Evolutionary conservation across 2,329 filamentous ascomycete genomes (phyloP).

Genomic region (Aspergillus sergii): DNA sequence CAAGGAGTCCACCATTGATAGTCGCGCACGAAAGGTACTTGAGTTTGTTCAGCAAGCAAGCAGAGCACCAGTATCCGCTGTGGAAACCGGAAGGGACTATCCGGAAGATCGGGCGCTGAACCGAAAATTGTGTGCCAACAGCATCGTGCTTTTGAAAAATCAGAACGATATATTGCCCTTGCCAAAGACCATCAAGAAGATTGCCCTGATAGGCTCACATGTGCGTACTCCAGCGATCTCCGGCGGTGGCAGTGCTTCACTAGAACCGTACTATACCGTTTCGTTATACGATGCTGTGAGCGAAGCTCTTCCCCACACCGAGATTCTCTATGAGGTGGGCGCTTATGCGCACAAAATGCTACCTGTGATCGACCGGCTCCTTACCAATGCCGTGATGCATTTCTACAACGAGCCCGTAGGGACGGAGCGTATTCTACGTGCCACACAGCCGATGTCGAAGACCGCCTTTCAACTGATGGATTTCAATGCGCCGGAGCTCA

Average conservation of each 20-base stretch:
- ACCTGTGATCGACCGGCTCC: constrained; percentile 31
- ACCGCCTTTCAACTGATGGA: constrained; percentile 42
- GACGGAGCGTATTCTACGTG: constrained; percentile 23
- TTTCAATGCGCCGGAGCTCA: constrained; percentile 31
- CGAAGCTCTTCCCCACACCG: constrained; percentile 18
- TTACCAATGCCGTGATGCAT: constrained; percentile 30
- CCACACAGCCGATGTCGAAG: constrained; percentile 27
- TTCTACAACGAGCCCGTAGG: constrained; percentile 23
- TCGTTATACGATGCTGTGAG: constrained; percentile 34
- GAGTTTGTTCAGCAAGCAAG: constrained; percentile 32
- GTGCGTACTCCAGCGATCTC: constrained; percentile 37
- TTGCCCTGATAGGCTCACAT: constrained; percentile 35
- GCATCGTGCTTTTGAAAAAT: constrained; percentile 27
- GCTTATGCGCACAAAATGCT: constrained; percentile 37
- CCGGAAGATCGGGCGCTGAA: constrained; percentile 23
- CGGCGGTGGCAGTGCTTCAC: constrained; percentile 37
- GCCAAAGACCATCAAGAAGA: constrained; percentile 16
- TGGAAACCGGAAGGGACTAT: constrained; percentile 16
- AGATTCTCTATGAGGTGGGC: constrained; percentile 20
- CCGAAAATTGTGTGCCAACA: constrained; percentile 17
- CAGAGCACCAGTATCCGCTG: constrained; percentile 13
- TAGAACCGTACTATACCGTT: constrained; percentile 38
- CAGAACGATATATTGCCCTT: constrained; percentile 22
- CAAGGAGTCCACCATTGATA: constrained; percentile 28
- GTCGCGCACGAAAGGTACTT: constrained; percentile 35